Evolutionary conservation across 352 stramenopile species (phyloP).

Genomic region (Globisporangium mamillatum): DNA sequence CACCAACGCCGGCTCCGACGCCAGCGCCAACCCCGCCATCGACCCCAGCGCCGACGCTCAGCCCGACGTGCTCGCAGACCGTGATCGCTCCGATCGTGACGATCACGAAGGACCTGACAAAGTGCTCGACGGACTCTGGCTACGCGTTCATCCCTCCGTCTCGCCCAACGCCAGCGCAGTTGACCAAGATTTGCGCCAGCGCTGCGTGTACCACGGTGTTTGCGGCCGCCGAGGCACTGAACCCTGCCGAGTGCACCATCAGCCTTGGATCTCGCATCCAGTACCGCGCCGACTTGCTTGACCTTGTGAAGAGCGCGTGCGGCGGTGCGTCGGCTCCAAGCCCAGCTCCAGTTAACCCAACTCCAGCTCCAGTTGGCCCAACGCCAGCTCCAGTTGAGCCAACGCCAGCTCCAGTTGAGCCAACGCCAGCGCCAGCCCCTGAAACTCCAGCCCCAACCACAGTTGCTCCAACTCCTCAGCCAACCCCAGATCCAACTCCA

Average conservation of each 20-base stretch:
- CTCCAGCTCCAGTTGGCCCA: background rate
- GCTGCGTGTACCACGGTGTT: too few relatives aligned
- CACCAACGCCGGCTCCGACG: background rate
- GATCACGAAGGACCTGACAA: background rate
- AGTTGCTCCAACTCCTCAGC: background rate
- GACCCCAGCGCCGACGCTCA: background rate
- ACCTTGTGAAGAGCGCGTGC: too few relatives aligned
- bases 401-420: background rate
- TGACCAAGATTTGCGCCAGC: too few relatives aligned
- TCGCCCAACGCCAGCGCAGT: too few relatives aligned
- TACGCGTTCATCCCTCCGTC: background rate
- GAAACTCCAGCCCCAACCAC: slow-evolving; percentile 11
- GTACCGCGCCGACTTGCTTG: too few relatives aligned
- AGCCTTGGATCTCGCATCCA: too few relatives aligned
- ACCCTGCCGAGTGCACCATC: too few relatives aligned
- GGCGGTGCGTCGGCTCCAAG: too few relatives aligned
- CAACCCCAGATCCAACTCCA: background rate
- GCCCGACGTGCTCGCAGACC: background rate
- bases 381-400: background rate
- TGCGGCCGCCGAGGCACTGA: too few relatives aligned
- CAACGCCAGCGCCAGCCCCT: background rate
- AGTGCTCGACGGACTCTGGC: background rate
- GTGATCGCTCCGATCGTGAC: background rate
- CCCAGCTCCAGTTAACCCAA: too few relatives aligned
- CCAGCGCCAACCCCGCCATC: background rate